Percentiles rank a stretch among this genome's conserved stretches.
These are phyloP conservation scores for Puccinia sorghi DNA, from an alignment of 1,284 basidiomycete species.

Conservation along the genomic window DNA sequence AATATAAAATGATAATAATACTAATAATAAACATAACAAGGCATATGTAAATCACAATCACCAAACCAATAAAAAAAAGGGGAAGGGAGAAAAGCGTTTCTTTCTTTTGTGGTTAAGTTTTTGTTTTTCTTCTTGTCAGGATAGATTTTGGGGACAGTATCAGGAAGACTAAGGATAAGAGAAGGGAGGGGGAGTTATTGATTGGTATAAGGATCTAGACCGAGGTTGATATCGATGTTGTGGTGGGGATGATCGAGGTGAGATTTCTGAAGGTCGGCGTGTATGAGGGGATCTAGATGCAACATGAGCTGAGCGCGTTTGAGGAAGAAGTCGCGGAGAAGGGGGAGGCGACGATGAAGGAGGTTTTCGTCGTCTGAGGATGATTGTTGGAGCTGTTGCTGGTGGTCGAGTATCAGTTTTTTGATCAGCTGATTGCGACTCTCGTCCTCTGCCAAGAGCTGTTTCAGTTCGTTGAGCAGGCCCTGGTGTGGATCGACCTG, in stretches of 20 bases:
- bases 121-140: no score
- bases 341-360: not conserved
- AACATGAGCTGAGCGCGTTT: constrained; percentile 25
- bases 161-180: not conserved
- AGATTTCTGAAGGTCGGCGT: not conserved
- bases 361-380: not conserved
- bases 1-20: no score
- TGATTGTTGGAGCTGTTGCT: not conserved
- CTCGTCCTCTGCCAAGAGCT: constrained; percentile 21
- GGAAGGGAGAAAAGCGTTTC: not conserved
- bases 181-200: not conserved
- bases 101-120: not conserved
- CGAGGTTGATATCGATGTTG: not conserved
- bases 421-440: constrained; percentile 23
- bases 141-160: not conserved
- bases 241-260: not conserved
- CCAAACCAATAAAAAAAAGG: not conserved
- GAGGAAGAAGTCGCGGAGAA: constrained; percentile 9
- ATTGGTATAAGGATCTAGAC: not conserved
- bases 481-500: not conserved
- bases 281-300: constrained; percentile 14
- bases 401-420: constrained; percentile 19
- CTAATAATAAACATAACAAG: no score
- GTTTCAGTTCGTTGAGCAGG: not conserved
- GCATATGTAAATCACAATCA: not conserved